Conservation (phyloP, 257 asterid genomes). For the Solanum dulcamara region DNA sequence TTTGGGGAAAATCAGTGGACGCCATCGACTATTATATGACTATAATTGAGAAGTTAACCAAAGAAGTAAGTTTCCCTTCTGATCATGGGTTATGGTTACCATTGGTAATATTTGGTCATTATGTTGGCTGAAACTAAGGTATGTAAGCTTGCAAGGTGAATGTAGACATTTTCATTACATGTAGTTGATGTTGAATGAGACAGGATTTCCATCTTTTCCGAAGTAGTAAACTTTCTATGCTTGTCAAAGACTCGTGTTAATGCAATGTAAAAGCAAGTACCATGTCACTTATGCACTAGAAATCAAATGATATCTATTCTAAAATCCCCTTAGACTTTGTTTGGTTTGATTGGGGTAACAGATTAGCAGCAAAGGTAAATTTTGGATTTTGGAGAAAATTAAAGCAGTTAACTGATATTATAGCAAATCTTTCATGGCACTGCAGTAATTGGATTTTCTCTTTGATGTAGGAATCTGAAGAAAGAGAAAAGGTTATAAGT, state of each 20-base stretch:
- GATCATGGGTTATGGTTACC: background rate
- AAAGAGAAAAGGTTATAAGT: slow-evolving; percentile 56
- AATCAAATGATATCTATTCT: background rate
- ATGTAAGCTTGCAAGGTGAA: background rate
- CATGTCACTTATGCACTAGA: background rate
- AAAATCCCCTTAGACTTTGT: background rate
- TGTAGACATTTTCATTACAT: background rate
- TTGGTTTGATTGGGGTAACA: background rate
- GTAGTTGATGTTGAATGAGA: background rate
- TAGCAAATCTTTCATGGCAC: background rate
- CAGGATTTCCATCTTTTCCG: background rate
- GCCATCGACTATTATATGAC: slow-evolving; percentile 53
- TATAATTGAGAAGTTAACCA: slow-evolving; percentile 30
- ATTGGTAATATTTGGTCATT: background rate
- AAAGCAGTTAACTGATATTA: background rate
- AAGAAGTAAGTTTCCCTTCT: slow-evolving; percentile 41
- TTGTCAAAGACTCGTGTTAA: background rate
- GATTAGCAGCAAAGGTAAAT: background rate
- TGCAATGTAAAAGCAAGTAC: background rate
- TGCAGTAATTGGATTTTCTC: background rate
- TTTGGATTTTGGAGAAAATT: background rate
- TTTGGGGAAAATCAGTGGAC: slow-evolving; percentile 57
- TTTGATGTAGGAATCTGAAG: slow-evolving; percentile 52
- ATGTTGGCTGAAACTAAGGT: background rate
- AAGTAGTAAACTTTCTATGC: background rate